Evolutionary conservation across 169 alveolate species (phyloP).

Genomic region (Plasmodium billcollinsi): DNA sequence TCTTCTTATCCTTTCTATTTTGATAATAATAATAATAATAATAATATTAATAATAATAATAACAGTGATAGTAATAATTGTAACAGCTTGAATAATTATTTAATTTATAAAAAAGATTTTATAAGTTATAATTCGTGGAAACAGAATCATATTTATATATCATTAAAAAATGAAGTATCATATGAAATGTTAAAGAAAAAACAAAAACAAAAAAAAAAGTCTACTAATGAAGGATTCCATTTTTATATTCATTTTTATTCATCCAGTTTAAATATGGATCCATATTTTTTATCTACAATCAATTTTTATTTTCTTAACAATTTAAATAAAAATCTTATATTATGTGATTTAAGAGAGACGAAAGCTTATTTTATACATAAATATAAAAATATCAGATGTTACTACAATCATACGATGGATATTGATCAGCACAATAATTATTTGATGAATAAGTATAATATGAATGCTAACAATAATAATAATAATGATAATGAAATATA

Average conservation of each 20-base stretch:
- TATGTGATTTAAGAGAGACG: constrained; percentile 53
- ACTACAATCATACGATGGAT: constrained; percentile 18
- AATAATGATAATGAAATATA: not conserved
- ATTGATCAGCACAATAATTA: not conserved
- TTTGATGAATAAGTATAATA: not conserved
- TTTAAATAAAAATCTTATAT: constrained; percentile 57
- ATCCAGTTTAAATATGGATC: constrained; percentile 48
- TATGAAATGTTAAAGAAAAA: not conserved
- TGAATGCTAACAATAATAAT: not conserved
- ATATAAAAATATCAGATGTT: constrained; percentile 15
- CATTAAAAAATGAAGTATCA: constrained; percentile 17
- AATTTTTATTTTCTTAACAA: constrained; percentile 54
- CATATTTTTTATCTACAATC: constrained; percentile 52
- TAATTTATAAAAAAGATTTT: constrained; percentile 64
- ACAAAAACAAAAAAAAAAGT: constrained; percentile 10
- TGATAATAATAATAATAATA: not conserved
- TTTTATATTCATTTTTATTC: constrained; percentile 46
- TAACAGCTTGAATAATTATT: constrained; percentile 55
- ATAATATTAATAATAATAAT: not conserved
- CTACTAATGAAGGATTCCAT: constrained; percentile 15
- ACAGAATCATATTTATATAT: constrained; percentile 44
- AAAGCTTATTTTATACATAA: constrained; percentile 33
- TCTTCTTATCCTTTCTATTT: too few relatives aligned
- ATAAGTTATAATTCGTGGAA: constrained; percentile 46
- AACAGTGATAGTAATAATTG: not conserved